These are phyloP conservation scores for Gyromitra esculenta DNA, from an alignment of 2,329 filamentous ascomycete genomes.

Conservation along the genomic window DNA sequence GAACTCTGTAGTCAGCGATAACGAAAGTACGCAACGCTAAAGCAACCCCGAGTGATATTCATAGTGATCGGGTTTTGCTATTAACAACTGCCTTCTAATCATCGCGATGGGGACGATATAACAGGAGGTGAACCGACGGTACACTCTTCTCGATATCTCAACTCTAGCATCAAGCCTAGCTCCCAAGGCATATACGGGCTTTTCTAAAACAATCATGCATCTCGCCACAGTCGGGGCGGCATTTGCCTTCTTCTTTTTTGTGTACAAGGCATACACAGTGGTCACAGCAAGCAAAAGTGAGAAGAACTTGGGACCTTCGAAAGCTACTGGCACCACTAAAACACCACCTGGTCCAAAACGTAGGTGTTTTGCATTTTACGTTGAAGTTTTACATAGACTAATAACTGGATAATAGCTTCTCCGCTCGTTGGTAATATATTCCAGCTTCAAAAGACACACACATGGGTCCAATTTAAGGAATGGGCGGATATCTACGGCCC, in stretches of 20 bases:
- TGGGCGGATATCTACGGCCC: conserved; percentile 61
- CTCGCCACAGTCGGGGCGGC: conserved; percentile 19
- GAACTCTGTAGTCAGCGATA: not conserved
- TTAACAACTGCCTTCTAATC: not conserved
- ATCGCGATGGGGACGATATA: conserved; percentile 4
- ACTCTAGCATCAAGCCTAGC: conserved; percentile 3
- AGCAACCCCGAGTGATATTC: conserved; percentile 35
- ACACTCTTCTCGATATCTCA: not conserved
- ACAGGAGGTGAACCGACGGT: conserved; percentile 3
- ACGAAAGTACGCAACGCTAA: not conserved
- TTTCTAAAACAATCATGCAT: conserved; percentile 24
- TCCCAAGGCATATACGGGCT: not conserved
- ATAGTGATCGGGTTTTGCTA: not conserved
- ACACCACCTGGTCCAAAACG: conserved; percentile 26
- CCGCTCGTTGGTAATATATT: conserved; percentile 60
- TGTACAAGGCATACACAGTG: conserved; percentile 29
- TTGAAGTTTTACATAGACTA: not conserved
- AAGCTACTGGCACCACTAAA: not conserved
- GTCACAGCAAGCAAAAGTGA: not conserved
- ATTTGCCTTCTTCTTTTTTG: conserved; percentile 27
- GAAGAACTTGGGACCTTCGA: not conserved
- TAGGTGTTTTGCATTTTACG: not conserved
- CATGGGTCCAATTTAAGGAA: conserved; percentile 62
- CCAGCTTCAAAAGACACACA: conserved; percentile 60
- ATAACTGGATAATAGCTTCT: conserved; percentile 13